Base-by-base conservation (phyloP, 2,329 filamentous ascomycete species). In the Zopfia rhizophila region DNA sequence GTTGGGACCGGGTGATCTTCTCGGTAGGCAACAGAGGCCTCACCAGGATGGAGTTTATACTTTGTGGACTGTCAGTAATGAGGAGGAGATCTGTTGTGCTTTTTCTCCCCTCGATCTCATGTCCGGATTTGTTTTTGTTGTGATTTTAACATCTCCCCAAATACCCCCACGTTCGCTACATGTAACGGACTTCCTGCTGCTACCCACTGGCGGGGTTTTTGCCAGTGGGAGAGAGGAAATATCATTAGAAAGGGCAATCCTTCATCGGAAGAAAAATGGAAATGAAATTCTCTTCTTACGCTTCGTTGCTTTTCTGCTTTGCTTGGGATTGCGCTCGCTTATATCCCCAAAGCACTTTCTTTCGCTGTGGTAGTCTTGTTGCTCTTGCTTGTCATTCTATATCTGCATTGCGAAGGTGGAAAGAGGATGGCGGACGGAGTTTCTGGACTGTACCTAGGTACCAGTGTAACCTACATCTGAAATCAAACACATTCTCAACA, bases 221-320 rank as follows among this genome's bases (percentile, higher is more conserved):
- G 55, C 25, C 35, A 41, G 52, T 55, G 56, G 58, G 45, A 16
- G 29, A 35, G 33, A 19, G 33, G 44, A 43, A 41, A 39, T 54
- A 61, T 55, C n/a, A 53, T 55, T 66, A 69, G 66, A 69, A 65
- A 67, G 59, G 63, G 55, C 58, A 56, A 60, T 59, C 64, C 65
- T 68, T 65, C 66, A 68, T 52, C 58, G 65, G 66, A 66, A 50
- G 54, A 59, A 64, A 69, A 68, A 65, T n/a, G n/a, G n/a, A n/a
- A n/a, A n/a, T n/a, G n/a, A n/a, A n/a, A n/a, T n/a, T n/a, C n/a
- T n/a, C n/a, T n/a, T n/a, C n/a, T n/a, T n/a, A n/a, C n/a, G n/a
- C n/a, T n/a, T n/a, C n/a, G n/a, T 31, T 17, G n/a, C 38, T 38
- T 27, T 32, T 30, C 27, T 23, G 12, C 27, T 31, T 14, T 19